These are phyloP conservation scores for Brassica incana DNA, from an alignment of 345 rosid genomes.

Conservation along the genomic window DNA sequence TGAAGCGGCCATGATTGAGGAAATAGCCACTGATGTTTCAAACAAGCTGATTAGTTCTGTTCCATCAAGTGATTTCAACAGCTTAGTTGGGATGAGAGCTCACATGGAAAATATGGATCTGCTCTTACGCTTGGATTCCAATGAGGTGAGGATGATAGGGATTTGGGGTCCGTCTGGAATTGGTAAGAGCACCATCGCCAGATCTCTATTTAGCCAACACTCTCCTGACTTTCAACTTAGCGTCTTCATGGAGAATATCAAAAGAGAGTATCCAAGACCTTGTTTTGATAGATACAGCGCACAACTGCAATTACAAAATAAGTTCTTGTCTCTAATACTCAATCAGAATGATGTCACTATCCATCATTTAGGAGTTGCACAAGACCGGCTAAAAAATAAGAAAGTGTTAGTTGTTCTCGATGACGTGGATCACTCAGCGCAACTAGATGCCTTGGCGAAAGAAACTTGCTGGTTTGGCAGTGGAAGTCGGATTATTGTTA, in stretches of 20 bases:
- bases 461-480: constrained; percentile 6
- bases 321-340: constrained; percentile 41
- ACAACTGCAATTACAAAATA: constrained; percentile 24
- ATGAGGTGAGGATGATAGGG: constrained; percentile 40
- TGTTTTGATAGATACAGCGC: constrained; percentile 12
- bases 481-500: constrained; percentile 27
- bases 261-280: neutral
- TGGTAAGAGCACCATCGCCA: constrained; percentile 41
- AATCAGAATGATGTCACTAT: constrained; percentile 11
- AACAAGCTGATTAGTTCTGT: neutral
- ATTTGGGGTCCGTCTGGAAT: constrained; percentile 44
- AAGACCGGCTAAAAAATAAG: constrained; percentile 3
- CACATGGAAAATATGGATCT: constrained; percentile 1
- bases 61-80: neutral
- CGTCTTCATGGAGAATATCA: constrained; percentile 11
- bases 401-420: constrained; percentile 34
- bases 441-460: constrained; percentile 12
- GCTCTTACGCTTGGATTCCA: neutral
- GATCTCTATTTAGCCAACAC: neutral
- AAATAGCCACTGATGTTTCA: constrained; percentile 13
- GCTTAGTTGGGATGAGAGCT: constrained; percentile 31
- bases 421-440: constrained; percentile 3
- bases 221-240: neutral
- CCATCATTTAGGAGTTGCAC: constrained; percentile 7
- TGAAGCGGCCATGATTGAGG: constrained; percentile 27